Evolutionary conservation across 805 yeast species (phyloP).

Genomic region (Pichia pseudocactophila): DNA sequence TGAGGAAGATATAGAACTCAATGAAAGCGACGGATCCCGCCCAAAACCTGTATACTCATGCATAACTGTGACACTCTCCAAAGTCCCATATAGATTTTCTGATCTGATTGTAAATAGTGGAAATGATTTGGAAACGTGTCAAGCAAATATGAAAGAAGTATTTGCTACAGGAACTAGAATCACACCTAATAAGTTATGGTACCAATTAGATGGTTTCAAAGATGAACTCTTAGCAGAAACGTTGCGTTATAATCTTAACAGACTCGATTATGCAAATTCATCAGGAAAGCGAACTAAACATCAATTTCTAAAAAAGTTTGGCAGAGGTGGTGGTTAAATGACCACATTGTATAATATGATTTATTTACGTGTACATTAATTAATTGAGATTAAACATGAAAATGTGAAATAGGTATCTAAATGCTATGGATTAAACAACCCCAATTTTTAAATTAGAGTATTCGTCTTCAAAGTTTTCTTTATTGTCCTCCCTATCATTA

Average conservation of each 20-base stretch:
- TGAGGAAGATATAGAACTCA: conserved; percentile 17
- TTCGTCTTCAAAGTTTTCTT: conserved; percentile 5
- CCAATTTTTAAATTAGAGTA: conserved; percentile 11
- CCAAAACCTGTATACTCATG: conserved; percentile 48
- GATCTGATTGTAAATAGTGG: conserved; percentile 63
- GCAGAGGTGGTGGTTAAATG: conserved; percentile 5
- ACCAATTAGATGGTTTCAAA: conserved; percentile 66
- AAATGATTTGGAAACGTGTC: conserved; percentile 45
- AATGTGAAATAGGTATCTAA: neutral
- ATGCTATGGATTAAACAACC: conserved; percentile 2
- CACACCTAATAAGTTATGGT: conserved; percentile 67
- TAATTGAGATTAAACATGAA: neutral
- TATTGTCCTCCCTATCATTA: neutral
- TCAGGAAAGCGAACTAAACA: conserved; percentile 22
- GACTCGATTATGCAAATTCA: conserved; percentile 28
- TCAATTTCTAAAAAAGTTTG: conserved; percentile 4
- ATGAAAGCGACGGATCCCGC: conserved; percentile 31
- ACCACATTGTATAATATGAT: neutral
- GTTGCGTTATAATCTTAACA: conserved; percentile 45
- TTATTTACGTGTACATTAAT: neutral
- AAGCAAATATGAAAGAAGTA: conserved; percentile 50
- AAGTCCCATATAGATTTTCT: conserved; percentile 57
- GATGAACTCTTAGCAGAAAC: conserved; percentile 62
- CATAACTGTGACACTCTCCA: conserved; percentile 53
- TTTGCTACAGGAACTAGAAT: conserved; percentile 52